A percentile compares a stretch with the other conserved stretches of the same genome.
phyloP scores from a whole-genome alignment of 2,329 filamentous ascomycete species.

The Cladosporium oxysporum region DNA sequence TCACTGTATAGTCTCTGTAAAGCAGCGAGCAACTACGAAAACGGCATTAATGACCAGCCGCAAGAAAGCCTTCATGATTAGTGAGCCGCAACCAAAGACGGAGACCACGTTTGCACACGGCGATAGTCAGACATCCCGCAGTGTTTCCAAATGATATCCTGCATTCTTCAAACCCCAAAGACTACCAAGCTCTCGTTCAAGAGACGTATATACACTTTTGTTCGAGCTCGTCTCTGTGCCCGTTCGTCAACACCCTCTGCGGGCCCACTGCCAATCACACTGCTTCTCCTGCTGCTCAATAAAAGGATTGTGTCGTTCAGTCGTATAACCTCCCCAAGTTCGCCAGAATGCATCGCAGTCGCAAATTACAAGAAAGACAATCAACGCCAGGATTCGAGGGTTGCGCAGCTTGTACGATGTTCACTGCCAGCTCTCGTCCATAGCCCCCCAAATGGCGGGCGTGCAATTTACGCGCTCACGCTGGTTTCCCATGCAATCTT shows the following conservation, averaged over 20 bases:
- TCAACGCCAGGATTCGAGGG: neutral
- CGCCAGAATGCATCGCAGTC: constrained; percentile 9
- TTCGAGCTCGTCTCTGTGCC: neutral
- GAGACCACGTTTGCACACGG: neutral
- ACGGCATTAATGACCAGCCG: neutral
- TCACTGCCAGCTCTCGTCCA: neutral
- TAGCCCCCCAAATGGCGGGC: neutral
- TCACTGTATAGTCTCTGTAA: neutral
- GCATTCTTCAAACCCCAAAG: neutral
- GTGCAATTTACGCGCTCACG: neutral
- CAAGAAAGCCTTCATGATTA: neutral
- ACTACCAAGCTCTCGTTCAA: constrained; percentile 5
- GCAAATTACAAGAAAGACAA: neutral
- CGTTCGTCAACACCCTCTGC: neutral
- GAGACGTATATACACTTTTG: constrained; percentile 14
- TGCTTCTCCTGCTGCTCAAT: neutral
- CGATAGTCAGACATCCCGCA: neutral
- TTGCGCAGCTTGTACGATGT: neutral
- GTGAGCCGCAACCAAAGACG: neutral
- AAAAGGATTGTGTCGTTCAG: constrained; percentile 20
- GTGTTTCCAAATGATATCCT: neutral
- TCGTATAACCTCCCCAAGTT: constrained; percentile 13
- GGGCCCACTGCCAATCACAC: neutral
- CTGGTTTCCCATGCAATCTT: neutral
- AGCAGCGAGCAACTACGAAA: neutral